Evolutionary conservation across 495 filamentous ascomycete species (phyloP), one percentile per base, ranked within the genome.

Genomic region (Neurospora terricola): DNA sequence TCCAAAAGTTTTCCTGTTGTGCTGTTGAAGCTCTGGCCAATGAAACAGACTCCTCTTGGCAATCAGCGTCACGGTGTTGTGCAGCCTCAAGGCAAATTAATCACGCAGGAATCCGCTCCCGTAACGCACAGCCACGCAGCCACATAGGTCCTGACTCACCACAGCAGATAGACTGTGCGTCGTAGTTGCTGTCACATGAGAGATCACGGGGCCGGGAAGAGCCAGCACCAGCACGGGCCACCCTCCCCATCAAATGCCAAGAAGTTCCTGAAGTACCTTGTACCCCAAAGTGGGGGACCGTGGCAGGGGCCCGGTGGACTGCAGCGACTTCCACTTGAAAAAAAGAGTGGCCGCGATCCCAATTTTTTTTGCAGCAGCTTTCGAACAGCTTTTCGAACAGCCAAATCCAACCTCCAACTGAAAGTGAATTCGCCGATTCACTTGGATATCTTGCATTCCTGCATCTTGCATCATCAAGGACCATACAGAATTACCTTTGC

Each of bases 321-420:
- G 54, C 27, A 66, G 14, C 54, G 27, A 66, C 54, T 66, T 66
- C 54, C 54, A 18, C 54, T 34, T 62, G 3, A 66, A 66, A 66
- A 66, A 78, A 76, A 74, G 73, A 78, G 75, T 75, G 74, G 70
- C 38, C 73, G 69, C 71, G 68, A 37, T 36, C 40, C 43, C 10
- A 36, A 73, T 70, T 71, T 74, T 79, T 62, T 80, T 78, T 75
- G 75, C 73, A 71, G 75, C 40, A 69, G 38, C 69, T 68, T 66
- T 66, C 27, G 54, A 36, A 62, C 12, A 8, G 54, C 23, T 59
- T 62, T 62, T 62, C 12, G 23, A 62, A 16, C 54, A 59, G n/a
- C 9, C 45, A 36, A 12, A 43, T 69, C 40, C 16, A 70, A 14
- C 38, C 70, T 21, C 34, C 62, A 38, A 37, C 42, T 45, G 54